Base-by-base conservation (phyloP, 2,329 filamentous ascomycete species). In the Epichloe elymi region DNA sequence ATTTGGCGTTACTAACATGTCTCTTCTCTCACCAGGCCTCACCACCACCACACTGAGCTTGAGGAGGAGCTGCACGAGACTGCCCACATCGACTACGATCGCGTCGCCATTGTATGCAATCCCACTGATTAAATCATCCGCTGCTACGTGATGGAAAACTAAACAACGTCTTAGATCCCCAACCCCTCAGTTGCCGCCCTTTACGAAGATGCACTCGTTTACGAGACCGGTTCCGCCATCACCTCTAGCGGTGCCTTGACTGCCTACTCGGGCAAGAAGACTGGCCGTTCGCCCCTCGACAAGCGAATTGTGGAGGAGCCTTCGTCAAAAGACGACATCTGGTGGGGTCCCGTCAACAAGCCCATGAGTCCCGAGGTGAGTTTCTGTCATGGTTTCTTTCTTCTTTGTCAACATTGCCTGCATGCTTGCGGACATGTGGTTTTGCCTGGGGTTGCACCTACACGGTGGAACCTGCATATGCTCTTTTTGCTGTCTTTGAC, bases 271-370 rank as follows among this genome's bases (percentile, higher is more conserved):
- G 93, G 93, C 63, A 87, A 89, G 63, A 98, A 98, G 82, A 98
- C 93, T 55, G 93, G 93, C 56, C 89, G 93, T 59, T 98, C 93
- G 55, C 93, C 93, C 23, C 83, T 88, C 51, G 93, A 98, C 74
- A 98, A 98, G 84, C 85, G 93, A 69, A 87, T 98, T 66, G 93
- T 98, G 66, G 82, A 94, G 74, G 93, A 98, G 71, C 75, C 83
- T 54, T 76, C 82, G 56, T 97, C 93, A 58, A 84, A 95, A 70
- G 84, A 93, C 52, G 82, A 98, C 55, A 80, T 98, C 65, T 98
- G 93, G 93, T 97, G 93, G 93, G 93, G 93, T 64, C 91, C 93
- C 51, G 93, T 98, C 61, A 98, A 98, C 80, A 97, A 97, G 82
- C 87, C 91, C 67, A 98, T 98, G 93, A 84, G 82, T 60, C 81